These are phyloP conservation scores for Scutellaria minor DNA, from an alignment of 257 asterid species.

Conservation along the genomic window DNA sequence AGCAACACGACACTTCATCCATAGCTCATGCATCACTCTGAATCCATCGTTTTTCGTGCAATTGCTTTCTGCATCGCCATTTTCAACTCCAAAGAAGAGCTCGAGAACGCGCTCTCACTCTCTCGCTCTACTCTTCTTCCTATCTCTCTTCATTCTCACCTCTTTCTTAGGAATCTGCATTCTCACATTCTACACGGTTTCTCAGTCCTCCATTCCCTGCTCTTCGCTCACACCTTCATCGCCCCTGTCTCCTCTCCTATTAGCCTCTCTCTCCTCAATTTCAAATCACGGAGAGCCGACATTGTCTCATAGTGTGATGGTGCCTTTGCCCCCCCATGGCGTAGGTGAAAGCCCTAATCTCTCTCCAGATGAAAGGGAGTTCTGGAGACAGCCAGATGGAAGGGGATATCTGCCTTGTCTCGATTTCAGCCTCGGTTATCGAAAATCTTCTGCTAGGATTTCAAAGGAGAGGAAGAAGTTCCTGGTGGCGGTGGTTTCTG, in stretches of 20 bases:
- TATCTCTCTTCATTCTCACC: constrained; percentile 45
- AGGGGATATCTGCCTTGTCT: constrained; percentile 64
- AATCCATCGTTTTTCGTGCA: constrained; percentile 46
- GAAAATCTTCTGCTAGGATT: constrained; percentile 48
- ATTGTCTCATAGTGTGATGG: constrained; percentile 43
- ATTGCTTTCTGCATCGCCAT: constrained; percentile 42
- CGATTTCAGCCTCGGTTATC: constrained; percentile 53
- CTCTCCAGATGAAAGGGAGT: constrained; percentile 51
- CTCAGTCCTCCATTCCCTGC: constrained; percentile 43
- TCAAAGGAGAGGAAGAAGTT: constrained; percentile 52
- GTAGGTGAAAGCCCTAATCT: constrained; percentile 32
- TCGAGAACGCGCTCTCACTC: constrained; percentile 44
- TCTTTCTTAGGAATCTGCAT: constrained; percentile 46
- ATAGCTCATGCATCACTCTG: constrained; percentile 48
- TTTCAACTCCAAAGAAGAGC: constrained; percentile 46
- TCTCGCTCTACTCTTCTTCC: constrained; percentile 41
- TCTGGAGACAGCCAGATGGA: constrained; percentile 66
- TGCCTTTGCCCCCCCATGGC: constrained; percentile 54
- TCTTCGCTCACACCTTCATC: constrained; percentile 37
- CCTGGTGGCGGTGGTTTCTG: constrained; percentile 70
- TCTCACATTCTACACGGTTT: constrained; percentile 43
- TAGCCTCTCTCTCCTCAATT: constrained; percentile 44
- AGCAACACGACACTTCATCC: constrained; percentile 40
- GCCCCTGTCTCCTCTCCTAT: constrained; percentile 26
- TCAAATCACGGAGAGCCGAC: constrained; percentile 15